Percentiles rank a stretch among this genome's conserved stretches.
These are phyloP conservation scores for Triadica sebifera DNA, from an alignment of 345 rosid genomes.

Conservation along the genomic window DNA sequence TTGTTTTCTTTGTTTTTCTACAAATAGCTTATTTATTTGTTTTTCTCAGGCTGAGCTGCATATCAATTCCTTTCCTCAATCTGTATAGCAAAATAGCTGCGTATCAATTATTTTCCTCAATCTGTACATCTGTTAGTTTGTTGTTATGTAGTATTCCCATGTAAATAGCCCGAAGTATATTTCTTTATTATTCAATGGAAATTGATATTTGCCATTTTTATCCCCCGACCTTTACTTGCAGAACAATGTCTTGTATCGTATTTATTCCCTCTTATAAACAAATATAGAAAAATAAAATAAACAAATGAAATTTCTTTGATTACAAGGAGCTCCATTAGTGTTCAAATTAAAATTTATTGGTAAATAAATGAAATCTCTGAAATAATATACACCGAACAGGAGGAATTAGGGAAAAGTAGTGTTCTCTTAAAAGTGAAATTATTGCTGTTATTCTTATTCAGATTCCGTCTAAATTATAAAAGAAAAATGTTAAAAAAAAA, in stretches of 20 bases:
- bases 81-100: neutral
- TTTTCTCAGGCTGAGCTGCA: neutral
- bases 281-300: neutral
- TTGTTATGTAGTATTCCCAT: neutral
- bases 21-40: neutral
- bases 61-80: neutral
- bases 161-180: neutral
- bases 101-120: no score
- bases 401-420: no score
- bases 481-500: no score
- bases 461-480: neutral
- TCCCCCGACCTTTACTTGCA: no score
- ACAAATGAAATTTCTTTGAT: neutral
- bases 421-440: no score
- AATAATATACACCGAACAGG: no score
- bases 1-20: neutral
- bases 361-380: no score
- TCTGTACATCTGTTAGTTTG: slow-evolving; percentile 2
- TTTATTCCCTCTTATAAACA: no score
- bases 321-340: no score
- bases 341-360: no score
- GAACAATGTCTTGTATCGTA: neutral
- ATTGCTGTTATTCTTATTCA: neutral
- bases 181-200: neutral
- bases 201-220: neutral